A percentile compares a stretch with the other conserved stretches of the same genome.
These are phyloP conservation scores for Fonsecaea nubica DNA, from an alignment of 2,329 filamentous ascomycete genomes.

Conservation along the genomic window DNA sequence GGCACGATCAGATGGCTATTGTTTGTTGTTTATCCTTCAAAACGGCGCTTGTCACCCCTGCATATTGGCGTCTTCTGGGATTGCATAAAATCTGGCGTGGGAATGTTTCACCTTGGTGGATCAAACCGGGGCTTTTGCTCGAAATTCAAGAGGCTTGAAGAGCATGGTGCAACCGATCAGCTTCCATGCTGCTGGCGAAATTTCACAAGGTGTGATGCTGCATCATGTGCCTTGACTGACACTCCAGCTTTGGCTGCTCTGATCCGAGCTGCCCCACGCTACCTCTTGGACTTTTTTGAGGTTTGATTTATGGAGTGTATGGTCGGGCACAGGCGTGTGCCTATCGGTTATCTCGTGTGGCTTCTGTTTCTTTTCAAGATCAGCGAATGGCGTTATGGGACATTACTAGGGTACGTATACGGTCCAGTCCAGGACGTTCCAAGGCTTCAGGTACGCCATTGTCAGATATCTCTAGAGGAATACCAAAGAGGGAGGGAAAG, in stretches of 20 bases:
- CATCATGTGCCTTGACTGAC: not conserved
- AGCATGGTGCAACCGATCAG: not conserved
- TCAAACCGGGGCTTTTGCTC: not conserved
- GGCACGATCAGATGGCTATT: constrained; percentile 19
- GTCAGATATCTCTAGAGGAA: not conserved
- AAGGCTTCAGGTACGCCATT: not conserved
- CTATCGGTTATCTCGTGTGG: not conserved
- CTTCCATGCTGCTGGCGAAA: not conserved
- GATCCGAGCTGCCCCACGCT: not conserved
- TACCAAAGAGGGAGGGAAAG: not conserved
- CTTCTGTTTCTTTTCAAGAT: not conserved
- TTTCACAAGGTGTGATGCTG: not conserved
- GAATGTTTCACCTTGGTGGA: not conserved
- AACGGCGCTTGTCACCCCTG: not conserved
- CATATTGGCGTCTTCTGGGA: not conserved
- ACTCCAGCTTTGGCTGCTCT: not conserved
- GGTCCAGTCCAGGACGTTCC: not conserved
- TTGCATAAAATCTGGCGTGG: not conserved
- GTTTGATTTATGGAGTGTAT: not conserved
- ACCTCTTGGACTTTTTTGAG: not conserved
- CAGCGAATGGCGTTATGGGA: not conserved
- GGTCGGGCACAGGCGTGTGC: not conserved
- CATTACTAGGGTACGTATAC: not conserved
- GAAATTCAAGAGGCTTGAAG: not conserved
- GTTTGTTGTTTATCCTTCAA: not conserved